A percentile compares a stretch with the other conserved stretches of the same genome.
These are phyloP conservation scores for Wallemia ichthyophaga DNA, from an alignment of 1,284 basidiomycete species.

Conservation along the genomic window DNA sequence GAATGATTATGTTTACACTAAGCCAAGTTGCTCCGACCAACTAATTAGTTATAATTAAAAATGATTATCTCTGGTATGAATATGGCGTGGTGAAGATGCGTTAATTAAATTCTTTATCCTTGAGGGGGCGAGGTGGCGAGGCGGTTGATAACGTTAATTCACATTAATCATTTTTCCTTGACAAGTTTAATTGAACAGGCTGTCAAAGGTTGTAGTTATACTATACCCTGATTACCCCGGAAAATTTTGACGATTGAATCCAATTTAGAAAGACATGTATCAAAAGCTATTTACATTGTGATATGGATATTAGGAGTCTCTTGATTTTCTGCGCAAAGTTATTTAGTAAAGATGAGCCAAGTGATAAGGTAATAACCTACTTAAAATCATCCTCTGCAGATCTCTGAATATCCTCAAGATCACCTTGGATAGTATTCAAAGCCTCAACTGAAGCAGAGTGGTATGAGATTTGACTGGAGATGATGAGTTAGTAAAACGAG, in stretches of 20 bases:
- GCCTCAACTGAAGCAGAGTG: slow-evolving; percentile 60
- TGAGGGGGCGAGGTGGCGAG: no score
- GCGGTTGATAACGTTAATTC: not conserved
- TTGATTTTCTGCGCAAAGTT: not conserved
- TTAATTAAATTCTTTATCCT: not conserved
- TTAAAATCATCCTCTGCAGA: slow-evolving; percentile 78
- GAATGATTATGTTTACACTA: no score
- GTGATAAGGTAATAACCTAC: slow-evolving; percentile 15
- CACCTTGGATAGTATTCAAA: slow-evolving; percentile 39
- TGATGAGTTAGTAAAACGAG: not conserved
- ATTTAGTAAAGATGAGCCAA: not conserved
- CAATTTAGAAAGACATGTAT: no score
- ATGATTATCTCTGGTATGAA: not conserved
- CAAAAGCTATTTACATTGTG: no score
- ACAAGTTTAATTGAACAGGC: not conserved
- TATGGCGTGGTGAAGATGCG: not conserved
- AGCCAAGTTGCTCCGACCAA: not conserved
- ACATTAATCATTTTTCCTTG: not conserved
- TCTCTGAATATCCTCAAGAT: slow-evolving; percentile 64
- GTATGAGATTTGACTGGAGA: slow-evolving; percentile 33
- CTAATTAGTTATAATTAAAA: not conserved
- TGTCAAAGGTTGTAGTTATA: no score
- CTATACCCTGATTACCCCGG: no score
- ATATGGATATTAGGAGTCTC: not conserved
- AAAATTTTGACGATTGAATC: no score